Base-by-base conservation (phyloP, 192 early-diverging fungal genomes). In the Entomortierella lignicola region DNA sequence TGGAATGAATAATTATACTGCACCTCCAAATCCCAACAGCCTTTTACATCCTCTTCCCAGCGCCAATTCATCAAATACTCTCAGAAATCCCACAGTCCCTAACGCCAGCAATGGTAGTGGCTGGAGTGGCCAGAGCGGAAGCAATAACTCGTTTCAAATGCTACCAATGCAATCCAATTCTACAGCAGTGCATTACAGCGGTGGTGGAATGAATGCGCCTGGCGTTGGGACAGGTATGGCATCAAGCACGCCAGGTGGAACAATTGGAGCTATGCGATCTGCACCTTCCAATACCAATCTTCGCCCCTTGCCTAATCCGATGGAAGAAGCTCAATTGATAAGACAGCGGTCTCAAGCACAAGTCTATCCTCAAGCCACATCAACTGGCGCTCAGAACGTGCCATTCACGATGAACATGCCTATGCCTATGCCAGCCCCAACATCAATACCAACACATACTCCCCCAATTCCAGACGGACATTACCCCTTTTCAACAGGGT, bases 271-370 rank as follows among this genome's bases (percentile, higher is more conserved):
- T 11, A 63, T 68, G 52, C 53, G 43, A 10, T 55, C 43, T 7
- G 51, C 59, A n/a, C n/a, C n/a, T n/a, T n/a, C n/a, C n/a, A n/a
- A n/a, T n/a, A n/a, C n/a, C n/a, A n/a, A 21, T n/a, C 44, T 59
- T 26, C 74, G 74, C 4, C 66, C 74, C 10, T 23, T 77, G 8
- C 74, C 74, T 27, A 59, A 59, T 30, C 74, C 66, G 20, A 60
- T 20, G 34, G 74, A 77, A 4, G 74, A 69, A 25, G 67, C 75
- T 0, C 75, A 79, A 12, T 44, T 70, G 48, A 70, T 79, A 13
- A 54, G 75, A 10, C 75, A 79, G n/a, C 55, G 75, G 42, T 79
- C 75, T 15, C 75, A 79, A n/a, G 75, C 62, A 34, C 75, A 69
- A 48, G 15, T 69, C 20, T 69, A 69, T 39, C 50, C 63, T 0